Conservation (phyloP, 352 stramenopile genomes). For the Phytophthora fragariae region DNA sequence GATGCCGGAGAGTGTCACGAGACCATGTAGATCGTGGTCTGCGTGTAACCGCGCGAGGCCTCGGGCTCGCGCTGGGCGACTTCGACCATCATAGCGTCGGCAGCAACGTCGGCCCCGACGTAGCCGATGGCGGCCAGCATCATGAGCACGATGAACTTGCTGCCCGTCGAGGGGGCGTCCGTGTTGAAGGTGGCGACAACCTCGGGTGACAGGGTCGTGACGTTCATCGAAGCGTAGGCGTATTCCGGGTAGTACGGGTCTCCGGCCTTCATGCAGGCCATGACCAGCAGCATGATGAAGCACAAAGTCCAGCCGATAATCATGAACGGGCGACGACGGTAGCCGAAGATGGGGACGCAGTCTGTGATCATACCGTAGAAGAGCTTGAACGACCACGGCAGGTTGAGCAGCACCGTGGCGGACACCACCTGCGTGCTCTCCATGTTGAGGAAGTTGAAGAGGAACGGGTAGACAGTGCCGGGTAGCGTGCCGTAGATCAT, state of each 20-base stretch:
- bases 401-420: conserved; percentile 45
- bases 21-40: conserved; percentile 59
- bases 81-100: conserved; percentile 65
- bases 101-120: conserved; percentile 54
- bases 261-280: conserved; percentile 49
- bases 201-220: conserved; percentile 33
- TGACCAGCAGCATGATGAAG: conserved; percentile 48
- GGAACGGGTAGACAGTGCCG: conserved; percentile 53
- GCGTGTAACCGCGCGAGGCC: conserved; percentile 50
- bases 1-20: conserved; percentile 48
- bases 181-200: conserved; percentile 45
- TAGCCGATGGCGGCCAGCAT: conserved; percentile 58
- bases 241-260: conserved; percentile 52
- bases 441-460: conserved; percentile 62
- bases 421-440: conserved; percentile 49
- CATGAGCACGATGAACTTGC: conserved; percentile 55
- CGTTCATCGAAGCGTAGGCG: conserved; percentile 39
- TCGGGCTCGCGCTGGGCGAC: conserved; percentile 59
- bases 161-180: conserved; percentile 40
- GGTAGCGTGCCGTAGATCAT: conserved; percentile 54
- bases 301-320: conserved; percentile 57
- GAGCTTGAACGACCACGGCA: conserved; percentile 68
- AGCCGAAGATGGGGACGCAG: conserved; percentile 58
- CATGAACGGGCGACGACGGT: conserved; percentile 65
- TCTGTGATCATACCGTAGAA: conserved; percentile 64